Conservation (phyloP, 2,329 filamentous ascomycete species). For the Claviceps lovelessii region DNA sequence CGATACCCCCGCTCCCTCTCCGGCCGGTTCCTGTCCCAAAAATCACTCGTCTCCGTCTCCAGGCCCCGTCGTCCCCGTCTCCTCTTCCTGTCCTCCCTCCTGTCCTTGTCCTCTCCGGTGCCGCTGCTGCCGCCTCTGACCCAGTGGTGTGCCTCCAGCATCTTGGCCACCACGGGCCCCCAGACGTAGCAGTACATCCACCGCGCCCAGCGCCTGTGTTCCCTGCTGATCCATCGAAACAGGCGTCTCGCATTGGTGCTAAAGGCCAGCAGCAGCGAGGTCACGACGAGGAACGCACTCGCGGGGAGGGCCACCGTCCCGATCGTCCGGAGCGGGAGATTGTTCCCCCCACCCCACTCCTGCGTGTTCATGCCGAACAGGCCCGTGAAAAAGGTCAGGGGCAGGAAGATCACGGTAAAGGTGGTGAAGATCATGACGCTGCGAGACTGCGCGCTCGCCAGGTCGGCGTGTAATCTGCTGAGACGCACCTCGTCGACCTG, state of each 20-base stretch:
- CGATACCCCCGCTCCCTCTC: constrained; percentile 26
- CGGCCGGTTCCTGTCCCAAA: constrained; percentile 25
- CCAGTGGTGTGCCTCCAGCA: no score
- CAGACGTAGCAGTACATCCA: constrained; percentile 13
- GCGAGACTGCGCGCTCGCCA: constrained; percentile 46
- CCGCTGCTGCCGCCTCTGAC: no score
- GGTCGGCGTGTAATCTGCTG: constrained; percentile 46
- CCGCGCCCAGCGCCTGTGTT: constrained; percentile 5
- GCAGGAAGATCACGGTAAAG: constrained; percentile 49
- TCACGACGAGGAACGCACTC: constrained; percentile 32
- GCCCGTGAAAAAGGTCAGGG: constrained; percentile 50
- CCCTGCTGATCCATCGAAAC: constrained; percentile 12
- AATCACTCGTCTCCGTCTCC: constrained; percentile 24
- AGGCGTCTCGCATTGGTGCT: constrained; percentile 29
- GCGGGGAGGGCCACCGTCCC: constrained; percentile 33
- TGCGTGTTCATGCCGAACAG: constrained; percentile 51
- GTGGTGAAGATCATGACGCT: constrained; percentile 54
- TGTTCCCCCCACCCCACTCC: constrained; percentile 41
- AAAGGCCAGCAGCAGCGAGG: constrained; percentile 41
- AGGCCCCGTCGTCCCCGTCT: constrained; percentile 2
- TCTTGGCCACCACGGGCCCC: constrained; percentile 9
- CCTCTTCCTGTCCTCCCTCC: constrained; percentile 5
- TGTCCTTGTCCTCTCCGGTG: constrained; percentile 5
- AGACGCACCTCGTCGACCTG: constrained; percentile 52
- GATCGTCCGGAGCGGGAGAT: constrained; percentile 29